A percentile compares a stretch with the other conserved stretches of the same genome.
Evolutionary conservation across 139 green algal species (phyloP).

Genomic region (Chara braunii): DNA sequence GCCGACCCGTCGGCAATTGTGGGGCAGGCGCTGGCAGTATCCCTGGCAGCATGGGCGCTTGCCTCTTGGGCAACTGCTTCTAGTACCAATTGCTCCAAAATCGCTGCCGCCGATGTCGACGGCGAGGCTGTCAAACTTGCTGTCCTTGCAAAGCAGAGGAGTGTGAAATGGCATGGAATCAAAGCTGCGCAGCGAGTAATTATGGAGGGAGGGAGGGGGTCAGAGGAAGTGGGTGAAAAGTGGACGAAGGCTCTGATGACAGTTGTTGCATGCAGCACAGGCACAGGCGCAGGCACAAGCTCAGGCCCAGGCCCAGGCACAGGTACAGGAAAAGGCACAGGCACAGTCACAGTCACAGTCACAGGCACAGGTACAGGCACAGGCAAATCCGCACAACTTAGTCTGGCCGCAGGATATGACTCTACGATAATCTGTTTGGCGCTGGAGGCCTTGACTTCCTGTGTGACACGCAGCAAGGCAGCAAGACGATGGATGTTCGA

Average conservation of each 20-base stretch:
- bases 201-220: neutral
- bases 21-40: no score
- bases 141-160: neutral
- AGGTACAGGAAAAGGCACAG: no score
- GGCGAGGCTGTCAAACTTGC: neutral
- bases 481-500: neutral
- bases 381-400: neutral
- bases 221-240: neutral
- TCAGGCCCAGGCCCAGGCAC: no score
- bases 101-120: slow-evolving; percentile 4
- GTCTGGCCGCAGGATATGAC: neutral
- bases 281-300: no score
- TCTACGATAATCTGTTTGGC: neutral
- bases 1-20: no score
- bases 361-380: no score
- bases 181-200: neutral
- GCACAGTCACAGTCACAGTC: no score
- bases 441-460: slow-evolving; percentile 3
- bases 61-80: slow-evolving; percentile 1
- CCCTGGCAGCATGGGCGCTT: slow-evolving; percentile 1
- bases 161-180: neutral
- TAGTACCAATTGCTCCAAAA: neutral
- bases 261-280: no score
- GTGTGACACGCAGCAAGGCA: neutral
- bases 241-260: neutral